These are phyloP conservation scores for Colletotrichum neosansevieriae DNA, from an alignment of 2,329 filamentous ascomycete genomes.

Conservation along the genomic window DNA sequence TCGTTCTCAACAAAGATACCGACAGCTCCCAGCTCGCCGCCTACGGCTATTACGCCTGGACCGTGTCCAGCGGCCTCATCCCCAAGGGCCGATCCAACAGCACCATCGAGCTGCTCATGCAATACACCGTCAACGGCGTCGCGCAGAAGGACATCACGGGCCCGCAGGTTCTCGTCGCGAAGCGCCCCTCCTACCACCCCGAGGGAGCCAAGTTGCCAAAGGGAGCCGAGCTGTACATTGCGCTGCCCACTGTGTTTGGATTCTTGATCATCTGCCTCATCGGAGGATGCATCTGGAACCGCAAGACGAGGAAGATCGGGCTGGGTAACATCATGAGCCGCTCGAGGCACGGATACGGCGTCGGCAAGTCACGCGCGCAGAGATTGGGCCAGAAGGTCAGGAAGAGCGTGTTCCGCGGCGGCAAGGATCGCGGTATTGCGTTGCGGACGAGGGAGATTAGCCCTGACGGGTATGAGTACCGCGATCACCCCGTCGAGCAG, in stretches of 20 bases:
- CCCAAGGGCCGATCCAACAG: slow-evolving; percentile 45
- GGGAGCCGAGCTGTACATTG: slow-evolving; percentile 62
- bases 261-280: slow-evolving; percentile 61
- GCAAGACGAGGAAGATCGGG: slow-evolving; percentile 61
- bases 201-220: slow-evolving; percentile 49
- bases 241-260: slow-evolving; percentile 63
- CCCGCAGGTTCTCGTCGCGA: slow-evolving; percentile 57
- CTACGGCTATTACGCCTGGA: slow-evolving; percentile 49
- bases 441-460: slow-evolving; percentile 46
- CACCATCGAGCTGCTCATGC: slow-evolving; percentile 46
- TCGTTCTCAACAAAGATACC: slow-evolving; percentile 34
- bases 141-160: slow-evolving; percentile 51
- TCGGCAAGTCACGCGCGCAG: slow-evolving; percentile 52
- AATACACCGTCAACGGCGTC: slow-evolving; percentile 50
- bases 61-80: slow-evolving; percentile 46
- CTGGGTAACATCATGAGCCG: slow-evolving; percentile 66
- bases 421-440: slow-evolving; percentile 56
- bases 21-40: slow-evolving; percentile 36
- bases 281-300: slow-evolving; percentile 68
- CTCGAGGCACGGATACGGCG: slow-evolving; percentile 58
- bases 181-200: slow-evolving; percentile 49
- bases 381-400: slow-evolving; percentile 48
- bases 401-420: slow-evolving; percentile 45
- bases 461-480: slow-evolving; percentile 48
- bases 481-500: slow-evolving; percentile 48